These are phyloP conservation scores for Paramecium pentaurelia DNA, from an alignment of 73 alveolate species.

Conservation along the genomic window DNA sequence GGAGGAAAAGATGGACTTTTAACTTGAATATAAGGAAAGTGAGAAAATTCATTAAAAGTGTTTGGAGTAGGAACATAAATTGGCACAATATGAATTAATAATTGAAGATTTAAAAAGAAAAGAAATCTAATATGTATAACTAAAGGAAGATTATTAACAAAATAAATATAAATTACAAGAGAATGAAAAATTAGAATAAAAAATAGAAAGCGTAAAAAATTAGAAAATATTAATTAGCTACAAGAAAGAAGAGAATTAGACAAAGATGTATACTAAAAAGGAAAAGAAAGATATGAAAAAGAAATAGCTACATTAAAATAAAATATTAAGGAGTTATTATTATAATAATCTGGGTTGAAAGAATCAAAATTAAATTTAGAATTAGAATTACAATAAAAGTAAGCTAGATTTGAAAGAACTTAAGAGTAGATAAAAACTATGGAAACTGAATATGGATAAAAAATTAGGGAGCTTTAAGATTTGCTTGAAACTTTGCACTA, in stretches of 20 bases:
- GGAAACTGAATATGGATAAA: slow-evolving; percentile 1
- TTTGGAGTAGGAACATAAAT: neutral
- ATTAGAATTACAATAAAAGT: neutral
- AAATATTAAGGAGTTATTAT: neutral
- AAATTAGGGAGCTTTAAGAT: neutral
- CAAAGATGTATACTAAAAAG: neutral
- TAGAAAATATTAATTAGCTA: neutral
- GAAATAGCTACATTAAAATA: neutral
- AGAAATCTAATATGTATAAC: neutral
- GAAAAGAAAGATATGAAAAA: slow-evolving; percentile 23
- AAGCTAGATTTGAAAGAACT: neutral
- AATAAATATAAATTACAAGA: neutral
- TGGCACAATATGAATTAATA: neutral
- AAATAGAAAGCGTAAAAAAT: neutral
- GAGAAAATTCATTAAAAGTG: neutral
- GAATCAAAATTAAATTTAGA: slow-evolving; percentile 1
- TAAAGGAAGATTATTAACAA: neutral
- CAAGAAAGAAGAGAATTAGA: slow-evolving; percentile 41
- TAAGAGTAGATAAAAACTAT: neutral
- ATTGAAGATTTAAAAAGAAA: slow-evolving; percentile 6
- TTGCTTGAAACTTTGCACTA: neutral
- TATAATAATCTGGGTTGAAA: neutral
- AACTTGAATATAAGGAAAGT: neutral
- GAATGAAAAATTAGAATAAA: neutral
- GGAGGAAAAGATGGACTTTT: neutral